phyloP scores from a whole-genome alignment of 2,329 filamentous ascomycete genomes.

The Penicillium sp. region DNA sequence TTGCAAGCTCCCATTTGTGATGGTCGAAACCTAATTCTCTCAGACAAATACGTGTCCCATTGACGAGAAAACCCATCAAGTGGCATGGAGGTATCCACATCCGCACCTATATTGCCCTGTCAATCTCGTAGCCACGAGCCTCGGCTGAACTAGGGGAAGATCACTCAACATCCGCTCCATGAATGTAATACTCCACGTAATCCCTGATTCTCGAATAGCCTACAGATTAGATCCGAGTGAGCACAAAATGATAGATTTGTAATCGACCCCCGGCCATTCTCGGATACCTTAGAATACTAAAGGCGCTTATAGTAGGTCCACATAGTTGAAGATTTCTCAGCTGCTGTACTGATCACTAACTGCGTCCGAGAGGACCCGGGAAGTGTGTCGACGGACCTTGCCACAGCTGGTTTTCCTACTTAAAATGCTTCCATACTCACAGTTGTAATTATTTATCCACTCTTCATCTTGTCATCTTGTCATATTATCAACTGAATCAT shows the following conservation, averaged over 20 bases:
- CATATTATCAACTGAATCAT: too few species aligned
- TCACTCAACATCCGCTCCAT: conserved; percentile 7
- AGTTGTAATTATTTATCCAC: conserved; percentile 1
- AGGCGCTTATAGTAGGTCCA: not conserved
- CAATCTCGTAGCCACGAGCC: conserved; percentile 1
- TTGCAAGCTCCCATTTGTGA: conserved; percentile 3
- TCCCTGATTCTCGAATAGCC: not conserved
- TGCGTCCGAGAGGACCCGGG: not conserved
- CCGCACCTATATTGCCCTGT: not conserved
- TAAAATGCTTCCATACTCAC: conserved; percentile 4
- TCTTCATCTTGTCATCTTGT: conserved; percentile 24
- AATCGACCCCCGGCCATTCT: conserved; percentile 1
- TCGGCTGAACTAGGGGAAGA: conserved; percentile 3
- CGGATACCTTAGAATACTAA: not conserved
- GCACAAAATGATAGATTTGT: conserved; percentile 3
- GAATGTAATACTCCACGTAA: conserved; percentile 4
- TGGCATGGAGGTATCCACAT: not conserved
- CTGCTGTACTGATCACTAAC: conserved; percentile 2
- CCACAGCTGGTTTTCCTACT: conserved; percentile 4
- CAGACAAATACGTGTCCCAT: conserved; percentile 3
- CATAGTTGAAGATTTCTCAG: conserved; percentile 2
- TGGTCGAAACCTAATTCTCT: conserved; percentile 1
- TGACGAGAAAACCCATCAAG: not conserved
- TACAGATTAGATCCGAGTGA: not conserved
- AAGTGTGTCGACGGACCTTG: conserved; percentile 3